Percentiles rank a stretch among this genome's conserved stretches.
Evolutionary conservation across 192 early-diverging fungal genomes (phyloP).

Genomic region (Linnemannia schmuckeri): DNA sequence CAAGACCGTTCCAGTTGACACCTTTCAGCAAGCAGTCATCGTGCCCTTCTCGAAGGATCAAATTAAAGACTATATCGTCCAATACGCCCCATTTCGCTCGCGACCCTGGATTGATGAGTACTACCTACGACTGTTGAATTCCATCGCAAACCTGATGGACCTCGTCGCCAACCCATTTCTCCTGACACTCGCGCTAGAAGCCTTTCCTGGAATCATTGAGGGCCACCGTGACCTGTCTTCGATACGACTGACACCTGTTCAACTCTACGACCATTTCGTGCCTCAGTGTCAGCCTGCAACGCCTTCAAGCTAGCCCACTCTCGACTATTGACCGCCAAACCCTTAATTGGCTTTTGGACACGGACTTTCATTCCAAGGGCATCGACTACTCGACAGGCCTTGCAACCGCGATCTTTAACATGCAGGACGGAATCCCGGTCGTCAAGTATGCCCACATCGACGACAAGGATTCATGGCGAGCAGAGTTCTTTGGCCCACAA

Average conservation of each 20-base stretch:
- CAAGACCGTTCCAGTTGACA: not conserved
- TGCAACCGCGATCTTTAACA: not conserved
- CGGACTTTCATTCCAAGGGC: not conserved
- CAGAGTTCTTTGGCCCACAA: not conserved
- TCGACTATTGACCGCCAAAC: not conserved
- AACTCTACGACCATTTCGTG: not conserved
- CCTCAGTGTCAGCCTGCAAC: not conserved
- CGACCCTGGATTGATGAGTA: not conserved
- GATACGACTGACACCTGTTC: not conserved
- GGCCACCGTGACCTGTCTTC: not conserved
- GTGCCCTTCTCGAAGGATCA: not conserved
- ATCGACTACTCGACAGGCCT: not conserved
- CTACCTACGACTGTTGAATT: not conserved
- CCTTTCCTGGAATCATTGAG: not conserved
- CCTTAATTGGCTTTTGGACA: not conserved
- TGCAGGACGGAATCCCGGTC: not conserved
- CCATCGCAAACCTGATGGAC: not conserved
- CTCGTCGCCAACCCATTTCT: not conserved
- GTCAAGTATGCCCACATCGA: not conserved
- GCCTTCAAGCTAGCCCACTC: not conserved
- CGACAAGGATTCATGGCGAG: not conserved
- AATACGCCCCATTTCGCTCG: not conserved
- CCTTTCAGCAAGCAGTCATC: not conserved
- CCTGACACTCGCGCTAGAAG: not conserved
- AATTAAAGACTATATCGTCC: conserved; percentile 1